These are phyloP conservation scores for Vigna nakashimae DNA, from an alignment of 306 rosid species.

Conservation along the genomic window DNA sequence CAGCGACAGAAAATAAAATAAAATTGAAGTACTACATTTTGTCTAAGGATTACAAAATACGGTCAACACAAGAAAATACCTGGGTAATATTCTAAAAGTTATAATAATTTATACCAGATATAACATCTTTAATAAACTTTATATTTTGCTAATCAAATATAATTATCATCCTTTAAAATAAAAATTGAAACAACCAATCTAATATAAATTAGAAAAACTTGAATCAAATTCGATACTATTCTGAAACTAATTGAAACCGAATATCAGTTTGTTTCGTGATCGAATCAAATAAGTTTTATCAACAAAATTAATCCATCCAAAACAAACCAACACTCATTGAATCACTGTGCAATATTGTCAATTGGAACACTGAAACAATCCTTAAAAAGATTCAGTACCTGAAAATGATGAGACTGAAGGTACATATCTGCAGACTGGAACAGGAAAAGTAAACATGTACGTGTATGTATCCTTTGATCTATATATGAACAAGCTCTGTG, in stretches of 20 bases:
- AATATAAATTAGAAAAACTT: not conserved
- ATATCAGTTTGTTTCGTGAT: too few species aligned
- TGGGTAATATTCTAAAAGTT: too few species aligned
- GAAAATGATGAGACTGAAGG: constrained; percentile 13
- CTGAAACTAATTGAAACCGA: not conserved
- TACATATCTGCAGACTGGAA: constrained; percentile 5
- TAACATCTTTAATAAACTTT: too few species aligned
- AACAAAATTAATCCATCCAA: not conserved
- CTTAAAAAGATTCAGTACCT: constrained; percentile 3
- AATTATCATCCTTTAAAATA: too few species aligned
- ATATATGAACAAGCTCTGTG: not conserved
- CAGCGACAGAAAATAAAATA: too few species aligned
- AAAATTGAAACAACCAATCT: not conserved
- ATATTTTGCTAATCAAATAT: too few species aligned
- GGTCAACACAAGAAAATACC: too few species aligned
- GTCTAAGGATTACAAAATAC: too few species aligned
- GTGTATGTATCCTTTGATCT: not conserved
- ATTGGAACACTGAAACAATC: too few species aligned
- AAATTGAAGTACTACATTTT: too few species aligned
- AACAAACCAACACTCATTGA: not conserved
- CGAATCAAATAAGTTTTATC: not conserved
- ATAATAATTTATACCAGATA: too few species aligned
- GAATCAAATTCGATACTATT: not conserved
- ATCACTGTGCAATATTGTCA: too few species aligned
- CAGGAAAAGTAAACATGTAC: not conserved